These are phyloP conservation scores for Moesziomyces sp. DNA, from an alignment of 1,284 basidiomycete species.

Conservation along the genomic window DNA sequence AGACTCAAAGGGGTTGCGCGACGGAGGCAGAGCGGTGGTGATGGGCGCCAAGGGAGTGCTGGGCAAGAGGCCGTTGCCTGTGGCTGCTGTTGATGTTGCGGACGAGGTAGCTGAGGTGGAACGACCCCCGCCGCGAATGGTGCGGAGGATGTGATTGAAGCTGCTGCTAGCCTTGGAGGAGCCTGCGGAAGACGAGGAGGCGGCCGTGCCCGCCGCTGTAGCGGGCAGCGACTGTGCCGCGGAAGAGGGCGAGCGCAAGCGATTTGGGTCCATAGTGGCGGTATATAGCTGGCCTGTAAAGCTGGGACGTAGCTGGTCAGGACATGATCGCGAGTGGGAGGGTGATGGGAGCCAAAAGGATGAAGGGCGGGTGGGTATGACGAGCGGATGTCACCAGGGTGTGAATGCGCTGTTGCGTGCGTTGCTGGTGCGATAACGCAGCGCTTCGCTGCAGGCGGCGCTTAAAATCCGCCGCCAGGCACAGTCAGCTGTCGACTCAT, in stretches of 20 bases:
- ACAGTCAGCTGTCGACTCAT: no score
- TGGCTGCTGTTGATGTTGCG: conserved; percentile 10
- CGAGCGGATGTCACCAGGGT: no score
- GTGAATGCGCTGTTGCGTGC: no score
- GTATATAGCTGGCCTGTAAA: no score
- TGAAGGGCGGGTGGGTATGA: no score
- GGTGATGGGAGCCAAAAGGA: no score
- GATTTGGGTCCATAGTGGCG: conserved; percentile 28
- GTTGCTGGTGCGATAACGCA: no score
- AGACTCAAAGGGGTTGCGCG: conserved; percentile 19
- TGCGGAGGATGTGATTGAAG: conserved; percentile 45
- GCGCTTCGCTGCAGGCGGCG: no score
- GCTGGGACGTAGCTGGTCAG: no score
- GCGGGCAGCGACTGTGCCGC: conserved; percentile 19
- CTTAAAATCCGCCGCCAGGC: no score
- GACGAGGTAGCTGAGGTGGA: conserved; percentile 15
- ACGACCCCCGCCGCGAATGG: conserved; percentile 27
- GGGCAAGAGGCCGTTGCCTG: conserved; percentile 24
- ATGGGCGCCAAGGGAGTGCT: conserved; percentile 38
- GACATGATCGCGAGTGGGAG: no score
- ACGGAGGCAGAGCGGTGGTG: conserved; percentile 33
- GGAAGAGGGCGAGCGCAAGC: conserved; percentile 27
- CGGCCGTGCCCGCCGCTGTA: conserved; percentile 8
- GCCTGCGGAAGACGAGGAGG: conserved; percentile 12
- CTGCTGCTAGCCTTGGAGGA: conserved; percentile 35